Base-by-base conservation (phyloP, 2,329 filamentous ascomycete genomes). In the Trichophyton simii region DNA sequence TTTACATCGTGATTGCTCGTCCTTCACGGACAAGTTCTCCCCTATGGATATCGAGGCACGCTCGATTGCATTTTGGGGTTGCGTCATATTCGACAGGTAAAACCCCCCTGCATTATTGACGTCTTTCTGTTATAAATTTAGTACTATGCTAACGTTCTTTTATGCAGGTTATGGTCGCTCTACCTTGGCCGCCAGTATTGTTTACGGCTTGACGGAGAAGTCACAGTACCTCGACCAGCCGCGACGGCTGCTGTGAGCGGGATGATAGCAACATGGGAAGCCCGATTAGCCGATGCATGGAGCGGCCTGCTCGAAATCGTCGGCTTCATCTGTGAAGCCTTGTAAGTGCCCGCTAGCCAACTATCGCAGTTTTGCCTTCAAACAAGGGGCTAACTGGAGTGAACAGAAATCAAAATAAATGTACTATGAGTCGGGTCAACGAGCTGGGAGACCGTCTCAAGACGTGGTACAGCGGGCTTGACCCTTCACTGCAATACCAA, bases 121-220 rank as follows among this genome's bases (percentile, higher is more conserved):
- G 15, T 11, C 18, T 11, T 15, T 15, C 36, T 31, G 31, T 36
- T 44, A 20, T 9, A 36, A n/a, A 18, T 13, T 20, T 42, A 6
- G 9, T 22, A 22, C 22, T 1, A 28, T n/a, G 25, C 36, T 44
- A 28, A 44, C 42, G 25, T 36, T 42, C n/a, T 34, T 31, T 31
- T 8, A 15, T 9, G 28, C 31, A 62, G 61, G 34, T 28, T 60
- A 31, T 66, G 64, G 64, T 60, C 50, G 6, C 60, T 66, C 5
- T 66, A 66, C 58, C 64, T 66, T n/a, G 64, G 64, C 7, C 64
- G 64, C 25, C 55, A 61, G 15, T 62, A 42, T 38, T 66, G 61
- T 42, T 57, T 66, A 20, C 57, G 52, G 6, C 44, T 60, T n/a
- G 63, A 64, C 15, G 63, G 63, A 42, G 52, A 50, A 28, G 61